A percentile compares a stretch with the other conserved stretches of the same genome.
phyloP scores from a whole-genome alignment of 176 grass and related monocot species.

The Olyra latifolia region DNA sequence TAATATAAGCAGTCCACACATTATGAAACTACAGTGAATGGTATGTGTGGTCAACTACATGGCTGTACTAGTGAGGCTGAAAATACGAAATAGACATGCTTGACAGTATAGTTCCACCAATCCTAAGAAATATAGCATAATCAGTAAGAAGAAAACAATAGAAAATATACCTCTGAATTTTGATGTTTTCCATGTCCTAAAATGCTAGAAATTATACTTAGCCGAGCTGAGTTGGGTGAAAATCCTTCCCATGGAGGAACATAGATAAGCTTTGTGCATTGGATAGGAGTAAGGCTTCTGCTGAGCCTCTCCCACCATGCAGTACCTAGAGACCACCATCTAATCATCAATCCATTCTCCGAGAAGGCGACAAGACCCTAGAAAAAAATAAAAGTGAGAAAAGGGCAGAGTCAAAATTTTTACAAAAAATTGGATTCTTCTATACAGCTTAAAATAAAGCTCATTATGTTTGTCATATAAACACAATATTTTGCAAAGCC shows the following conservation, averaged over 20 bases:
- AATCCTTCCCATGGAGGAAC: constrained; percentile 98
- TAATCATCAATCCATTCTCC: constrained; percentile 98
- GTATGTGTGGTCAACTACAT: background rate
- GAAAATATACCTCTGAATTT: constrained; percentile 60
- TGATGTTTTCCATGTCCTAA: constrained; percentile 57
- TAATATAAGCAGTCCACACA: background rate
- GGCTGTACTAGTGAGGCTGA: background rate
- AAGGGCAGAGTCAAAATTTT: background rate
- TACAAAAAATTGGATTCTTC: constrained; percentile 8
- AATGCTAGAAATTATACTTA: constrained; percentile 83
- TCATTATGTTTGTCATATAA: background rate
- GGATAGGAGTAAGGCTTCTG: constrained; percentile 83
- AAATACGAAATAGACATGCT: constrained; percentile 8
- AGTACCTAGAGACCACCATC: constrained; percentile 96
- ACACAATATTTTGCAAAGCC: background rate
- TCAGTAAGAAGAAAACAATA: background rate
- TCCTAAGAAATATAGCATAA: background rate
- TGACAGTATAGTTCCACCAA: constrained; percentile 12
- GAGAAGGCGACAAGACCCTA: constrained; percentile 95
- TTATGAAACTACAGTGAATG: constrained; percentile 5
- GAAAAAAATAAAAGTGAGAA: constrained; percentile 18
- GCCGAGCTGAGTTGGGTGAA: constrained; percentile 84
- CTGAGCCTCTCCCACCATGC: constrained; percentile 98
- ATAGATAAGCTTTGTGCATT: constrained; percentile 97
- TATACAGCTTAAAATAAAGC: constrained; percentile 25